Evolutionary conservation across 2,329 filamentous ascomycete species (phyloP), one percentile per base, ranked within the genome.

Genomic region (Alternaria arbusti): DNA sequence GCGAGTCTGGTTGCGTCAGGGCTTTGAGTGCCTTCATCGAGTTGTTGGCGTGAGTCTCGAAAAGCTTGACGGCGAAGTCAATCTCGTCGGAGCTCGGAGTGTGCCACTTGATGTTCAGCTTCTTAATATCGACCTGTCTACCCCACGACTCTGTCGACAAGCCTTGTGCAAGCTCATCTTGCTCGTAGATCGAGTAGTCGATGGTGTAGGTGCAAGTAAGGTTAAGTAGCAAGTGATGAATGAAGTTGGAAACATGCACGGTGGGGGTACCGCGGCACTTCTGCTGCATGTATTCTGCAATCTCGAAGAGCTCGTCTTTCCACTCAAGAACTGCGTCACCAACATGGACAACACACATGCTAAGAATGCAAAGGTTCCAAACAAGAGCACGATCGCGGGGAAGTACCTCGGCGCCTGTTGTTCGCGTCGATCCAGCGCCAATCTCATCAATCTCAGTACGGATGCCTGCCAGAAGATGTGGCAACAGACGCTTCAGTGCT

Each of bases 271-370:
- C 96, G 71, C 92, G 91, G 80, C 96, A 99, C 75, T 93, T 95
- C 72, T 96, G 89, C 79, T 99, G 96, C 95, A 99, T 98, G 81
- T 95, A 98, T 58, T 91, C 86, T 12, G 95, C 94, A 78, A 99
- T 95, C 65, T 93, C 91, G 68, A 97, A 92, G 3, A 99, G 87
- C 54, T 98, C 92, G 54, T 93, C 85, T 80, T 94, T 93, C 84
- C 97, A 96, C 64, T 91, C 91, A 64, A 99, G 85, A 13, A 98
- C 92, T 70, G 96, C 92, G 68, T 90, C 89, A 32, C 96, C 96
- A 49, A 99, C 94, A 74, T 99, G 96, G 4, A 99, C 96, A 22
- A 97, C 93, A 63, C 93, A 96, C 95, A 99, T 99, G 77, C 94
- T 97, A 6, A 99, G 87, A 85, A 99, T 94, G 80, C 93, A 97